Evolutionary conservation across 495 filamentous ascomycete species (phyloP).

Genomic region (Massariosphaeria phaeospora): DNA sequence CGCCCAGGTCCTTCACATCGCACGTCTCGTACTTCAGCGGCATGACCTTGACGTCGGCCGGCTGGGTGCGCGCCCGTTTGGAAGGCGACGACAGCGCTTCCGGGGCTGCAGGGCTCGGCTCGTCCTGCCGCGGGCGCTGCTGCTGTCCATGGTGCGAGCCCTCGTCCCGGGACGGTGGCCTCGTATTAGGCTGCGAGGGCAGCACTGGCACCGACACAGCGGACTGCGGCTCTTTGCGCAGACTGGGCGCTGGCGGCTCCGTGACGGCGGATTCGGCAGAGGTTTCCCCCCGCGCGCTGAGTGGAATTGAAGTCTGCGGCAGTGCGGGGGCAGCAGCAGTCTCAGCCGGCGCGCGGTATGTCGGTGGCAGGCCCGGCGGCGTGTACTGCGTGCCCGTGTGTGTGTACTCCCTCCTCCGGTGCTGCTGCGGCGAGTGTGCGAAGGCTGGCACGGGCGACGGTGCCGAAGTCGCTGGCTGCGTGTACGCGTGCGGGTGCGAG

Average conservation of each 20-base stretch:
- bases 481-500: neutral
- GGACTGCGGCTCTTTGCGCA: conserved; percentile 28
- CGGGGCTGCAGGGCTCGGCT: conserved; percentile 3
- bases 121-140: neutral
- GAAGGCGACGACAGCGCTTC: conserved; percentile 19
- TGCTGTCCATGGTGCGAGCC: conserved; percentile 5
- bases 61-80: conserved; percentile 34
- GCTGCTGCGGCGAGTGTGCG: conserved; percentile 21
- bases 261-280: conserved; percentile 25
- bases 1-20: conserved; percentile 74
- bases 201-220: neutral
- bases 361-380: conserved; percentile 39
- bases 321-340: neutral
- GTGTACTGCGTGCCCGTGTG: conserved; percentile 41
- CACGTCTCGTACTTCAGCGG: conserved; percentile 73
- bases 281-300: conserved; percentile 29
- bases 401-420: conserved; percentile 28
- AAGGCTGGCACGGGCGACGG: conserved; percentile 16
- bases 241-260: conserved; percentile 29
- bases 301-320: neutral
- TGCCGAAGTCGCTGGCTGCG: neutral
- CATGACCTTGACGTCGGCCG: conserved; percentile 55
- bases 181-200: neutral
- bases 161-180: neutral
- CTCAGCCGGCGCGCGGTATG: conserved; percentile 9